Percentiles rank a stretch among this genome's conserved stretches.
Evolutionary conservation across 1,139 yeast genomes (phyloP).

Genomic region (Yamadazyma pseudoaaseri): DNA sequence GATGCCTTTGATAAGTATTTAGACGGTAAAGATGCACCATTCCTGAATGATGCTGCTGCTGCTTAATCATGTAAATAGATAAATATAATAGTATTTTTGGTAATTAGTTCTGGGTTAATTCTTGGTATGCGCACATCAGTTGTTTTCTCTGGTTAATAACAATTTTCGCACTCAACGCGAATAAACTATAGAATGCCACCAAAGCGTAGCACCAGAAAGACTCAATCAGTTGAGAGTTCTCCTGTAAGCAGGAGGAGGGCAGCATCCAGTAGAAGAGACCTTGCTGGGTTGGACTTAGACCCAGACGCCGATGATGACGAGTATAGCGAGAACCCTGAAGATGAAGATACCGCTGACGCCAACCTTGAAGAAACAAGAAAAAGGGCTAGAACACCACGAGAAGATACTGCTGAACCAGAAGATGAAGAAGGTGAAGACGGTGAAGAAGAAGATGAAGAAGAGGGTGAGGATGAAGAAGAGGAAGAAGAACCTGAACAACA

Average conservation of each 20-base stretch:
- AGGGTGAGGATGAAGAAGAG: slow-evolving; percentile 18
- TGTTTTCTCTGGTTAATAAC: too few species aligned
- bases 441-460: slow-evolving; percentile 22
- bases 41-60: slow-evolving; percentile 10
- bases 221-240: slow-evolving; percentile 7
- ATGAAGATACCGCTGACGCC: slow-evolving; percentile 9
- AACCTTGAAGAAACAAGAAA: slow-evolving; percentile 15
- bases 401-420: slow-evolving; percentile 22
- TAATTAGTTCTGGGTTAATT: too few species aligned
- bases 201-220: slow-evolving; percentile 8
- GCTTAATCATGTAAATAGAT: neutral
- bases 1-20: slow-evolving; percentile 91
- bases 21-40: slow-evolving; percentile 39
- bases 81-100: too few species aligned
- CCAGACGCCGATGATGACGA: slow-evolving; percentile 22
- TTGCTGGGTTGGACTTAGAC: slow-evolving; percentile 30
- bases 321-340: slow-evolving; percentile 22
- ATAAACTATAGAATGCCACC: slow-evolving; percentile 5
- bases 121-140: too few species aligned
- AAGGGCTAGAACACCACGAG: slow-evolving; percentile 13
- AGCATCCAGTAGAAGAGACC: slow-evolving; percentile 15
- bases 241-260: slow-evolving; percentile 10
- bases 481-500: slow-evolving; percentile 14
- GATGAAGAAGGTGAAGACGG: slow-evolving; percentile 24
- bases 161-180: neutral